phyloP scores from a whole-genome alignment of 139 green algal genomes.

The Chlorella sp. region DNA sequence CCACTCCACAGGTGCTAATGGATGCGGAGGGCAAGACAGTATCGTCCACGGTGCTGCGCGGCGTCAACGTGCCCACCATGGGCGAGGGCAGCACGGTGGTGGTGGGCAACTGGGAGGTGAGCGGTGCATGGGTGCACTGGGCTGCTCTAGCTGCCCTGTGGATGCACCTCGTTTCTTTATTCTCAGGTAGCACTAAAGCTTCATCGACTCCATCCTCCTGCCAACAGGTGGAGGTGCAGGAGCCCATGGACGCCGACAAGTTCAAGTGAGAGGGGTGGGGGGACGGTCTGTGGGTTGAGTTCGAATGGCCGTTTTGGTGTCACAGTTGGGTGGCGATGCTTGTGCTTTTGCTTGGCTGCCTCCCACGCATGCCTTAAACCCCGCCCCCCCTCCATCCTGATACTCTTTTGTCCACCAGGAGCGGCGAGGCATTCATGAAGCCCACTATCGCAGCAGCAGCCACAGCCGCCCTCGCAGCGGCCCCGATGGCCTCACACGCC shows the following conservation, averaged over 20 bases:
- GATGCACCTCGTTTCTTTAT: too few species aligned
- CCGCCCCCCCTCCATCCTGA: neutral
- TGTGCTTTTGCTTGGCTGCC: too few species aligned
- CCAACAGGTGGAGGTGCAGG: constrained; percentile 60
- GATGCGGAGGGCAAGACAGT: constrained; percentile 64
- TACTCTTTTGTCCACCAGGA: neutral
- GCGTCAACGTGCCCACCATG: constrained; percentile 40
- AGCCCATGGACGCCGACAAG: constrained; percentile 39
- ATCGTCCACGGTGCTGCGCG: constrained; percentile 40
- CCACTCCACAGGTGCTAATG: neutral
- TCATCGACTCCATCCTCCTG: neutral
- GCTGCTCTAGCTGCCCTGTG: too few species aligned
- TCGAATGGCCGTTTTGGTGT: neutral
- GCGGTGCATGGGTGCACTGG: too few species aligned
- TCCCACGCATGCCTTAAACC: neutral
- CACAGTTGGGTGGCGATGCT: neutral
- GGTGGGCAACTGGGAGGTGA: constrained; percentile 60
- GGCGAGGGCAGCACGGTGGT: constrained; percentile 48
- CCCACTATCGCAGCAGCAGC: neutral
- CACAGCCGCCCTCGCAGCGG: neutral
- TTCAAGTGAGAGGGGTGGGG: constrained; percentile 55
- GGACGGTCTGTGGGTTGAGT: neutral
- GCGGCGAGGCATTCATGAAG: constrained; percentile 33
- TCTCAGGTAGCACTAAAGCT: too few species aligned
- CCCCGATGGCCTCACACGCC: neutral